Evolutionary conservation across 306 rosid species (phyloP).

Genomic region (Cucurbita moschata): DNA sequence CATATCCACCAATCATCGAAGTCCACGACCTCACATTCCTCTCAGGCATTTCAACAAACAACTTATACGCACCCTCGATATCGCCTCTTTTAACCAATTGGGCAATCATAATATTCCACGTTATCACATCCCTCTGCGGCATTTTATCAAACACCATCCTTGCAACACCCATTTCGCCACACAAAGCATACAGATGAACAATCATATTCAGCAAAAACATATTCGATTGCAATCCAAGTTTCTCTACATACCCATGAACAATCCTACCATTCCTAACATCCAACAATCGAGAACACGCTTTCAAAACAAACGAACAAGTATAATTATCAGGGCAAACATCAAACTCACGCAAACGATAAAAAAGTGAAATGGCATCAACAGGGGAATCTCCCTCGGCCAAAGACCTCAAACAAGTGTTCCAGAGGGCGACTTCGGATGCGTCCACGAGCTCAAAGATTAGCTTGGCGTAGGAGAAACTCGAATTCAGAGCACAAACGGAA

Average conservation of each 20-base stretch:
- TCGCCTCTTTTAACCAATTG: conserved; percentile 21
- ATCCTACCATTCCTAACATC: conserved; percentile 29
- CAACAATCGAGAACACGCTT: conserved; percentile 24
- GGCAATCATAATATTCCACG: conserved; percentile 38
- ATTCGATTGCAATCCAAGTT: conserved; percentile 32
- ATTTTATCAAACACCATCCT: conserved; percentile 32
- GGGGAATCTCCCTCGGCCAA: conserved; percentile 26
- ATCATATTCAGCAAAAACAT: conserved; percentile 31
- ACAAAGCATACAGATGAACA: conserved; percentile 18
- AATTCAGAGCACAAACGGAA: conserved; percentile 26
- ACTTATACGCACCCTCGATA: conserved; percentile 21
- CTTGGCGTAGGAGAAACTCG: conserved; percentile 25
- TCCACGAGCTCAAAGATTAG: conserved; percentile 12
- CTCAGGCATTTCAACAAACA: conserved; percentile 24
- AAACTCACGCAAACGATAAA: conserved; percentile 18
- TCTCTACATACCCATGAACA: conserved; percentile 35
- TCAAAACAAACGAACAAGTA: conserved; percentile 34
- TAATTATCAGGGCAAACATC: conserved; percentile 22
- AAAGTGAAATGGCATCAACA: conserved; percentile 19
- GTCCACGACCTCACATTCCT: conserved; percentile 55
- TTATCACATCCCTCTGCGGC: conserved; percentile 31
- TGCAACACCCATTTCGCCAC: conserved; percentile 21
- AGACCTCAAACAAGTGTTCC: conserved; percentile 35
- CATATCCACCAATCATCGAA: conserved; percentile 36
- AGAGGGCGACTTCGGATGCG: conserved; percentile 8